Percentiles rank a stretch among this genome's conserved stretches.
Evolutionary conservation across 805 yeast genomes (phyloP).

Genomic region (Hanseniaspora pseudoguilliermondii): DNA sequence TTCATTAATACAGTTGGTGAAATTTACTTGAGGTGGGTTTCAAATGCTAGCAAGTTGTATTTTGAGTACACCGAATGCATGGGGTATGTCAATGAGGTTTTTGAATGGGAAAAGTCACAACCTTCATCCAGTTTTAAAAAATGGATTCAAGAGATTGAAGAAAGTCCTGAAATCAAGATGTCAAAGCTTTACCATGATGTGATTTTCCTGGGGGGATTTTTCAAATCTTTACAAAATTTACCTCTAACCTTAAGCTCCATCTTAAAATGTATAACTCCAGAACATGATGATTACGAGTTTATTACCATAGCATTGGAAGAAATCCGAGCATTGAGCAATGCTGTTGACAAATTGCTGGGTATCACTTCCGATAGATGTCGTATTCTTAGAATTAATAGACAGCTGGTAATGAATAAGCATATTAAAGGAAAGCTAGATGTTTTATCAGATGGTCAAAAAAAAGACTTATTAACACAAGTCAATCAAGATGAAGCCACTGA

Average conservation of each 20-base stretch:
- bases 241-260: conserved; percentile 54
- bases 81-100: conserved; percentile 47
- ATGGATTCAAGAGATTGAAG: conserved; percentile 46
- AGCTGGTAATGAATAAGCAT: conserved; percentile 23
- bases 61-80: conserved; percentile 46
- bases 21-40: conserved; percentile 52
- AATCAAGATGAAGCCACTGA: conserved; percentile 15
- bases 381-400: conserved; percentile 37
- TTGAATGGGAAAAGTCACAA: conserved; percentile 34
- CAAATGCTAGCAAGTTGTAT: conserved; percentile 41
- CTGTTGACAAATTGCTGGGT: conserved; percentile 51
- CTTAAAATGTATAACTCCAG: conserved; percentile 34
- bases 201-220: conserved; percentile 44
- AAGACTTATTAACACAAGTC: not conserved
- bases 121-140: conserved; percentile 34
- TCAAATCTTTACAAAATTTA: conserved; percentile 43
- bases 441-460: not conserved
- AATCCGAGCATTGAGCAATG: conserved; percentile 41
- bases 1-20: conserved; percentile 53
- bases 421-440: conserved; percentile 7
- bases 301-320: conserved; percentile 42
- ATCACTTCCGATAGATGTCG: conserved; percentile 47
- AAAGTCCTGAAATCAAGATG: conserved; percentile 33
- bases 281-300: conserved; percentile 40
- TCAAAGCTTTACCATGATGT: conserved; percentile 39